Evolutionary conservation across 164 flowering plant genomes (phyloP).

Genomic region (Amborella trichopoda): DNA sequence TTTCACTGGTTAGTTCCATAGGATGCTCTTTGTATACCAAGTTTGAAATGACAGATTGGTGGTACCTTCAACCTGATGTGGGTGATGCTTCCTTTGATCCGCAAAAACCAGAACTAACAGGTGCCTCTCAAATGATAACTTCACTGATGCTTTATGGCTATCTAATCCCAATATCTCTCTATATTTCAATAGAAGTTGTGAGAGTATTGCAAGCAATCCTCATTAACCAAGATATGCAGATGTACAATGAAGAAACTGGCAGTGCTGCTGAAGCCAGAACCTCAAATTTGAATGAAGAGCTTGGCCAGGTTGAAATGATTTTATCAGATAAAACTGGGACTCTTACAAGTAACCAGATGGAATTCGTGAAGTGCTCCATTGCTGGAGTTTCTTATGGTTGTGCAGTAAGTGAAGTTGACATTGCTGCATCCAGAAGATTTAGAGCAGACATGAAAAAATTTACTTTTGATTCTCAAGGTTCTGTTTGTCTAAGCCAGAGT

Average conservation of each 20-base stretch:
- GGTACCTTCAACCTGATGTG: slow-evolving; percentile 50
- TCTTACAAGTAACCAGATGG: slow-evolving; percentile 96
- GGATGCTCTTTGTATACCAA: slow-evolving; percentile 60
- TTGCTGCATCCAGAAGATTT: slow-evolving; percentile 84
- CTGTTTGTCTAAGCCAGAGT: slow-evolving; percentile 19
- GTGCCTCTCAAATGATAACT: slow-evolving; percentile 61
- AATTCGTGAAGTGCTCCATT: slow-evolving; percentile 85
- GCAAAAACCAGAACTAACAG: slow-evolving; percentile 26
- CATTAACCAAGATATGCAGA: slow-evolving; percentile 66
- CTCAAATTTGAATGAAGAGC: slow-evolving; percentile 90
- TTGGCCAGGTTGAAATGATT: slow-evolving; percentile 92
- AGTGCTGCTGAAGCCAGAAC: slow-evolving; percentile 71
- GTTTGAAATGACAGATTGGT: slow-evolving; percentile 50
- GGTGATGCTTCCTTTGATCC: slow-evolving; percentile 38
- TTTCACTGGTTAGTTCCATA: slow-evolving; percentile 61
- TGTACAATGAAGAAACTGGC: slow-evolving; percentile 83
- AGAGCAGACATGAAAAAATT: slow-evolving; percentile 36
- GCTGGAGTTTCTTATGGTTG: slow-evolving; percentile 81
- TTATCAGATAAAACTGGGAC: slow-evolving; percentile 96
- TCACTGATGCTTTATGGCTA: slow-evolving; percentile 86
- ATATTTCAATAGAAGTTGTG: slow-evolving; percentile 88
- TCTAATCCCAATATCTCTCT: slow-evolving; percentile 83
- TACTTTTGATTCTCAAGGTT: slow-evolving; percentile 22
- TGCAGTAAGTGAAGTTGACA: slow-evolving; percentile 76
- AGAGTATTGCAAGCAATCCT: slow-evolving; percentile 80